Percentiles rank a stretch among this genome's conserved stretches.
These are phyloP conservation scores for Cetradonia linearis DNA, from an alignment of 495 filamentous ascomycete species.

Conservation along the genomic window DNA sequence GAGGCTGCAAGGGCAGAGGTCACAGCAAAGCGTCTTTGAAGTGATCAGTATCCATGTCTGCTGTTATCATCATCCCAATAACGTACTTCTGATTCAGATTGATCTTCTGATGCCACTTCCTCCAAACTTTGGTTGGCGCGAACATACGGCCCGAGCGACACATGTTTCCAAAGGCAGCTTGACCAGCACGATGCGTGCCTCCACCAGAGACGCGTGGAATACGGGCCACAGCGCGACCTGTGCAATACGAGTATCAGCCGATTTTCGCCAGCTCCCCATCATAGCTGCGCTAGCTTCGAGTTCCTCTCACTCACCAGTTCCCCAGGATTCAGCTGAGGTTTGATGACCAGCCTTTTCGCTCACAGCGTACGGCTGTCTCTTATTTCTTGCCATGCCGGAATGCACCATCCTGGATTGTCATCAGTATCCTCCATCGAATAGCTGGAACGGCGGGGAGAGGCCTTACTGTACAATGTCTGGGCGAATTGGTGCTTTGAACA, in stretches of 20 bases:
- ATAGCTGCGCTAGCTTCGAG: neutral
- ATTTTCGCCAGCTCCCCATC: neutral
- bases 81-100: conserved; percentile 89
- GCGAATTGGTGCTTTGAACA: conserved; percentile 94
- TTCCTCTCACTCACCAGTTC: conserved; percentile 70
- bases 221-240: conserved; percentile 98
- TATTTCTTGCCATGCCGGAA: conserved; percentile 99
- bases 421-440: conserved; percentile 28
- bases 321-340: conserved; percentile 99
- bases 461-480: conserved; percentile 93
- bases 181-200: conserved; percentile 99
- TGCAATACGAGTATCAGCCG: conserved; percentile 27
- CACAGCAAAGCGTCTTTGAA: conserved; percentile 80
- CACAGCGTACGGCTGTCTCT: conserved; percentile 98
- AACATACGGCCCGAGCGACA: conserved; percentile 99
- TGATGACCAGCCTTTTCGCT: conserved; percentile 99
- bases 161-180: conserved; percentile 99
- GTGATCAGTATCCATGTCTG: neutral
- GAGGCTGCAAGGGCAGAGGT: conserved; percentile 94
- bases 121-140: conserved; percentile 98
- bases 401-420: conserved; percentile 58
- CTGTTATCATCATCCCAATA: neutral
- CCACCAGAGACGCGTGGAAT: conserved; percentile 99
- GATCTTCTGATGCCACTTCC: conserved; percentile 99
- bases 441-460: conserved; percentile 6